Conservation (phyloP, 164 flowering plant genomes). For the Aristolochia fimbriata region DNA sequence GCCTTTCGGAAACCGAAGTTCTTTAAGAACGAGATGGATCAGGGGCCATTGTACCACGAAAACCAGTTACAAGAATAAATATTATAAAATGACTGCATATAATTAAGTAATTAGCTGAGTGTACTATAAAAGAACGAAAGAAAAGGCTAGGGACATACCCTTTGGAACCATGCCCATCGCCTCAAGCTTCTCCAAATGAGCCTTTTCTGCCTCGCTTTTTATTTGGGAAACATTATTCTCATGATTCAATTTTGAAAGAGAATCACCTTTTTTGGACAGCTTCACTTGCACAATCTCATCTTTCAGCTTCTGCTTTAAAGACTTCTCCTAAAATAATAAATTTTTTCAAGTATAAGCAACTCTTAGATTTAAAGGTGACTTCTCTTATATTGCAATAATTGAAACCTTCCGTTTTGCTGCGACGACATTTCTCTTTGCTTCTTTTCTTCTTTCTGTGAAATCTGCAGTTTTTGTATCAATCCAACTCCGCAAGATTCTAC, state of each 20-base stretch:
- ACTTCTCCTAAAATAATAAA: slow-evolving; percentile 31
- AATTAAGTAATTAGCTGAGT: not conserved
- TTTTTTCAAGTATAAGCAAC: not conserved
- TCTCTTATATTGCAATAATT: not conserved
- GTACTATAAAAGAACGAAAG: not conserved
- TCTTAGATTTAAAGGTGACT: not conserved
- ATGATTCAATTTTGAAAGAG: slow-evolving; percentile 51
- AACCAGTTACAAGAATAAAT: not conserved
- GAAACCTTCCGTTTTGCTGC: slow-evolving; percentile 63
- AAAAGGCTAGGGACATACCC: slow-evolving; percentile 26
- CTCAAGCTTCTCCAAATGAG: slow-evolving; percentile 44
- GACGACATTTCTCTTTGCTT: slow-evolving; percentile 41
- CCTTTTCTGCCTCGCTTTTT: slow-evolving; percentile 40
- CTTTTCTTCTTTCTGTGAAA: slow-evolving; percentile 32
- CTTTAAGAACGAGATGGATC: not conserved
- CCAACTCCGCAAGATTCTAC: slow-evolving; percentile 57
- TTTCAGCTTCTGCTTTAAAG: slow-evolving; percentile 40
- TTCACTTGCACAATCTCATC: slow-evolving; percentile 47
- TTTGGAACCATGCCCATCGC: slow-evolving; percentile 29
- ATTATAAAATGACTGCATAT: not conserved
- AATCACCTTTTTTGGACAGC: slow-evolving; percentile 33
- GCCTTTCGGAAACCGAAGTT: not conserved
- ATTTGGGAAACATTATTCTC: slow-evolving; percentile 39
- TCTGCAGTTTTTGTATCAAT: slow-evolving; percentile 44
- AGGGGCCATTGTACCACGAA: not conserved